phyloP scores from a whole-genome alignment of 2,329 filamentous ascomycete genomes.

The Dichotomopilus funicola region DNA sequence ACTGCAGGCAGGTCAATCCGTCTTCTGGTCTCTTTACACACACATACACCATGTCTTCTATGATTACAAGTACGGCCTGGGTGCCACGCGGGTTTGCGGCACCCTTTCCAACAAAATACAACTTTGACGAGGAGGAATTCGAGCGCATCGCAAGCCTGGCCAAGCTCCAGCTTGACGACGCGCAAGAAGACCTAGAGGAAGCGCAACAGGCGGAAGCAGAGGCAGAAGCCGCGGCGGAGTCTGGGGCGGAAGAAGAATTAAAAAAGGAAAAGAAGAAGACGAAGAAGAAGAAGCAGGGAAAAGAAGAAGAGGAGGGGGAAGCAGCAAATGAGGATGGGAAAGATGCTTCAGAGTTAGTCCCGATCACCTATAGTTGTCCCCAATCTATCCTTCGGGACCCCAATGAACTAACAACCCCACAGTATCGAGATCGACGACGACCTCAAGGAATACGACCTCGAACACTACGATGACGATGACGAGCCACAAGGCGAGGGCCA shows the following conservation, averaged over 20 bases:
- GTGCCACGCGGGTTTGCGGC: constrained; percentile 71
- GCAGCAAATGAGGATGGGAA: not conserved
- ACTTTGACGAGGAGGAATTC: constrained; percentile 69
- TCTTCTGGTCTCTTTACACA: not conserved
- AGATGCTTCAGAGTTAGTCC: constrained; percentile 36
- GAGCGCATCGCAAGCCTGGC: constrained; percentile 68
- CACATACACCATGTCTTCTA: constrained; percentile 46
- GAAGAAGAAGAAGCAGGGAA: constrained; percentile 27
- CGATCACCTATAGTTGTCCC: not conserved
- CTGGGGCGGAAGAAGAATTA: constrained; percentile 5
- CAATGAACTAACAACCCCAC: constrained; percentile 5
- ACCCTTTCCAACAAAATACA: constrained; percentile 67
- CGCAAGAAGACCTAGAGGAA: constrained; percentile 74
- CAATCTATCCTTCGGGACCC: too few species aligned
- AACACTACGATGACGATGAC: constrained; percentile 86
- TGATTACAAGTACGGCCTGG: constrained; percentile 73
- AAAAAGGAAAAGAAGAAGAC: constrained; percentile 27
- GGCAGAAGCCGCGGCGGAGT: not conserved
- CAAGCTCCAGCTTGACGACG: constrained; percentile 81
- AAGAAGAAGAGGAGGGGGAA: constrained; percentile 20
- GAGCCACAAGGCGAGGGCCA: constrained; percentile 58
- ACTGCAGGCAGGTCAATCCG: not conserved
- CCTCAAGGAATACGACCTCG: constrained; percentile 91
- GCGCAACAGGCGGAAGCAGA: constrained; percentile 43
- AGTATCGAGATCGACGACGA: constrained; percentile 66